Conservation (phyloP, 495 filamentous ascomycete species). For the Podospora comata region DNA sequence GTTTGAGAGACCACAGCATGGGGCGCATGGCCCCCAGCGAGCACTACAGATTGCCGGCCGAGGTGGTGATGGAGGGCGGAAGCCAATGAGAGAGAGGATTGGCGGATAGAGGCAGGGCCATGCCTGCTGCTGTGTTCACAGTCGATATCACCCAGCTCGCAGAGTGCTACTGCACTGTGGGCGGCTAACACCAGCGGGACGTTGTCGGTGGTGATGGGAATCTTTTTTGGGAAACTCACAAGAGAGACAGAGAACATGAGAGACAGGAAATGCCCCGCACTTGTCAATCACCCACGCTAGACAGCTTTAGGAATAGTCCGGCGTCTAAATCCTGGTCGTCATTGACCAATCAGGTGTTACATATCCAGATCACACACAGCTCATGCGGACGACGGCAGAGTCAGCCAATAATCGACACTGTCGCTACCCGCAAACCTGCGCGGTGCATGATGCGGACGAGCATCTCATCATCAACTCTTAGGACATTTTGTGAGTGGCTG, state of each 20-base stretch:
- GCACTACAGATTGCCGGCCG: constrained; percentile 13
- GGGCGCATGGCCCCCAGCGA: constrained; percentile 10
- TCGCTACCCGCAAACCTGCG: constrained; percentile 8
- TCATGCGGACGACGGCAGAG: constrained; percentile 14
- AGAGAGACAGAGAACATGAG: constrained; percentile 1
- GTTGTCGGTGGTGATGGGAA: background rate
- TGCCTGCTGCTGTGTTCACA: background rate
- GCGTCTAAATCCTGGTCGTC: constrained; percentile 44
- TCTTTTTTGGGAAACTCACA: background rate
- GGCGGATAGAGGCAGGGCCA: constrained; percentile 10
- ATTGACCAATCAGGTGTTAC: constrained; percentile 35
- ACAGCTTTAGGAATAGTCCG: constrained; percentile 28
- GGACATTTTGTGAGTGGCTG: background rate
- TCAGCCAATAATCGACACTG: constrained; percentile 24
- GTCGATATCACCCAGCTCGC: constrained; percentile 30
- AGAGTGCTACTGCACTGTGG: constrained; percentile 41
- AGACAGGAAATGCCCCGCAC: constrained; percentile 13
- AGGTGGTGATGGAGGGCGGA: background rate
- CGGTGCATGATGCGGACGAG: constrained; percentile 1
- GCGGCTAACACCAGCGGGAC: constrained; percentile 38
- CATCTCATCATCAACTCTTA: background rate
- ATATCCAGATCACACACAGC: constrained; percentile 26
- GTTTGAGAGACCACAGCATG: background rate
- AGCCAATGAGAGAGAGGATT: constrained; percentile 26
- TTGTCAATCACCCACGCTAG: constrained; percentile 27